Evolutionary conservation across 176 grass and related monocot species (phyloP), one percentile per base, ranked within the genome.

Genomic region (Musa itinerans): DNA sequence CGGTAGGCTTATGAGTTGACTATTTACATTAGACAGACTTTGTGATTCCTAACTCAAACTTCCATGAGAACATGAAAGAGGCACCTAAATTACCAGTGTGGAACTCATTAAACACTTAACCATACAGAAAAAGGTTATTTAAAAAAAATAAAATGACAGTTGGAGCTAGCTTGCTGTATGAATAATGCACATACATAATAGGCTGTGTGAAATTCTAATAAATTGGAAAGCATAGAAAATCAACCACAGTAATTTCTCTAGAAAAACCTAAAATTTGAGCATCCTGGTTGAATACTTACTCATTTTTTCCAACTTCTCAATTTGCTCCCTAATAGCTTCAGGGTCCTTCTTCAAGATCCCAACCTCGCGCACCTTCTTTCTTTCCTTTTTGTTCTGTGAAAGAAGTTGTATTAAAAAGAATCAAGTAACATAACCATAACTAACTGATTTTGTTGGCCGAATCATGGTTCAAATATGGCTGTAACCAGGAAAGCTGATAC

Each of bases 271-370:
- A 7, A 16, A n/a, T 57, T 57, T 43, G 58, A 11, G 9, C 11
- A 16, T 52, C 2, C 50, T 29, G 43, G 22, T 50, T 11, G 11
- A 75, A 73, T 56, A 89, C 95, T 91, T 92, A 99, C 95, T 99
- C 90, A 94, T 94, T 68, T 83, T 99, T 79, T 99, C 95, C 74
- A 99, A 73, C 78, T 99, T 99, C 2, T 94, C 86, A 74, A 99
- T 99, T 81, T 99, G 95, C 19, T 99, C 90, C 50, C 65, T 73
- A 80, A 99, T 81, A 77, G 90, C 50, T 21, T 94, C 91, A 51
- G 95, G 95, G 23, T 76, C 91, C 70, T 99, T 99, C 76, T 99
- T 52, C 34, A 72, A 71, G 15, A 71, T 71, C 2, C 16, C 70
- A 52, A 72, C 48, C 43, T 72, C 49, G 10, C 19, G 20, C 0